Evolutionary conservation across 1,284 basidiomycete species (phyloP).

Genomic region (Cutaneotrichosporon sp.): DNA sequence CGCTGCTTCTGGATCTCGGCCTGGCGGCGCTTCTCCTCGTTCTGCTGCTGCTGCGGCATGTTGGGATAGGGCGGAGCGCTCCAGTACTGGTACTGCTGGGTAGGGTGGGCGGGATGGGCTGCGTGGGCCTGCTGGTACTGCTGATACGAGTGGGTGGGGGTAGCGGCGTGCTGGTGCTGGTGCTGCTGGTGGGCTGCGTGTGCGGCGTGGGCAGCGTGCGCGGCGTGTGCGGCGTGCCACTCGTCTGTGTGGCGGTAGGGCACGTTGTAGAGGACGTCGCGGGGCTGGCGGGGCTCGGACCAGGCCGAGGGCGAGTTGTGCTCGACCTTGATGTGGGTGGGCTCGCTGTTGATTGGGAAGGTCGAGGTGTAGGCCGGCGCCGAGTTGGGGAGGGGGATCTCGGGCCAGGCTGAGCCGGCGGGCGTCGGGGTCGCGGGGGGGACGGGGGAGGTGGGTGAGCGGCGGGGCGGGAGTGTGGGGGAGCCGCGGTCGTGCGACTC

Average conservation of each 20-base stretch:
- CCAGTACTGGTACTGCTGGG: conserved; percentile 10
- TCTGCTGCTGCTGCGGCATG: background rate
- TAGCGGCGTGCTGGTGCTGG: background rate
- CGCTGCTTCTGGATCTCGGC: conserved; percentile 23
- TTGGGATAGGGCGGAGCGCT: conserved; percentile 9
- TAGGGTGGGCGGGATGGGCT: background rate
- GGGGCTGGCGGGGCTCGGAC: conserved; percentile 7
- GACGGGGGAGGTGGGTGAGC: background rate
- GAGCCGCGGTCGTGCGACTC: conserved; percentile 5
- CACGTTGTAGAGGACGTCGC: background rate
- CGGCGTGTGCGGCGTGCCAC: background rate
- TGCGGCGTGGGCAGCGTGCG: background rate
- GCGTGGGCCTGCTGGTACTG: background rate
- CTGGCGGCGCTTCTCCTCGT: conserved; percentile 15
- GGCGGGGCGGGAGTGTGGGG: background rate
- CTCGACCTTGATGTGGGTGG: background rate
- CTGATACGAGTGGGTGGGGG: background rate
- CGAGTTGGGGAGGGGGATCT: background rate
- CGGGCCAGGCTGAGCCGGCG: background rate
- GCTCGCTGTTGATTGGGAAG: background rate
- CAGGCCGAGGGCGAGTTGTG: conserved; percentile 1
- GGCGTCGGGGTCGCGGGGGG: background rate
- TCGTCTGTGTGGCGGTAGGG: conserved; percentile 2
- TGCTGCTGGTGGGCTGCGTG: background rate
- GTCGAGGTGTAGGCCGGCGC: background rate